Evolutionary conservation across 2,329 filamentous ascomycete species (phyloP), one percentile per base, ranked within the genome.

Genomic region (Diaporthe sp.): DNA sequence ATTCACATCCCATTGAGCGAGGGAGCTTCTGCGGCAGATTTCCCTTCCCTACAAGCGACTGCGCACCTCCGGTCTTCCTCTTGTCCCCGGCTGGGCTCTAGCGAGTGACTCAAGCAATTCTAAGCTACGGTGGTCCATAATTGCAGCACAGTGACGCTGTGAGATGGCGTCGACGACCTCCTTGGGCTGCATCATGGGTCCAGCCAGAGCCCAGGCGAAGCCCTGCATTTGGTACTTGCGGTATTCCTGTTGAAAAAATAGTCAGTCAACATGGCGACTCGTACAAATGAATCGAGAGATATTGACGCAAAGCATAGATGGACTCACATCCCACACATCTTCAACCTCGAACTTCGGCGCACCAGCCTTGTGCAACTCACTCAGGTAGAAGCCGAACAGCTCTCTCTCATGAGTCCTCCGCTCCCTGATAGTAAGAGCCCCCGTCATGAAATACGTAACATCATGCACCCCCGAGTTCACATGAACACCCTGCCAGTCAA

Each of bases 401-500:
- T 82, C 82, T 81, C 83, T 82, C 79, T 87, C 85, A 46, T 85
- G 82, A 13, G 79, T 79, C n/a, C 85, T 81, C 19, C 85, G 83
- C 71, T 86, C 83, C 75, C 85, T 84, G 10, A 86, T 73, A 8
- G 78, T 83, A 65, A 87, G 76, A 77, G 83, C 82, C 4, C 82
- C 81, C 1, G 83, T 84, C 78, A 87, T 81, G 75, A 83, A 82
- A 78, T 87, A 87, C 10, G 83, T 82, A 4, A 87, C 78, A 71
- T 87, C 86, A 73, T 87, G 86, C 75, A 87, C 85, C 72, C 82
- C 84, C 5, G 84, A 86, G 0, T 82, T 85, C 46, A 86, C 84
- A 77, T 86, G 84, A 46, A 83, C 82, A 1, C 82, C 82, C 34
- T 83, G 84, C 85, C 84, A 87, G 80, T 87, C 85, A 1, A 87